Conservation (phyloP, 495 filamentous ascomycete species). For the Talaromyces trachyspermus region DNA sequence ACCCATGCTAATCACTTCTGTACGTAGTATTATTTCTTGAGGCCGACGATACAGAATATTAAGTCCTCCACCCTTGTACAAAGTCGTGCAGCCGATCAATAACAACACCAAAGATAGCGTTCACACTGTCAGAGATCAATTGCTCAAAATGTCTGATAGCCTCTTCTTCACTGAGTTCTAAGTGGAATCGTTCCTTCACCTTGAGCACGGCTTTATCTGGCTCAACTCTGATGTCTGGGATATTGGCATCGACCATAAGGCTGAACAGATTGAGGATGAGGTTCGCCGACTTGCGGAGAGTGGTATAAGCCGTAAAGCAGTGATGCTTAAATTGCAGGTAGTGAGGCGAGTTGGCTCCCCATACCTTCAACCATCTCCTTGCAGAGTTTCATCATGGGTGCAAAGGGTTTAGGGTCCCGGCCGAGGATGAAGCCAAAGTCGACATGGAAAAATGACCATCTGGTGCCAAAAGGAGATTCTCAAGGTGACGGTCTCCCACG, state of each 20-base stretch:
- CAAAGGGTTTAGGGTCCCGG: slow-evolving; percentile 94
- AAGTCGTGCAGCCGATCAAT: slow-evolving; percentile 94
- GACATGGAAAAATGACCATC: slow-evolving; percentile 95
- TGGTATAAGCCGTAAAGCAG: slow-evolving; percentile 91
- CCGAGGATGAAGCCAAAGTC: slow-evolving; percentile 98
- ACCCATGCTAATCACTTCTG: too few species aligned
- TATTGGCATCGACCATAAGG: slow-evolving; percentile 94
- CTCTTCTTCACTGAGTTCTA: slow-evolving; percentile 91
- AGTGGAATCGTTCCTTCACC: slow-evolving; percentile 86
- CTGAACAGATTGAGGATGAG: slow-evolving; percentile 95
- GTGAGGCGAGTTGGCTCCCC: slow-evolving; percentile 72
- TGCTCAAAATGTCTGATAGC: slow-evolving; percentile 79
- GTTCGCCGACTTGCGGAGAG: slow-evolving; percentile 79
- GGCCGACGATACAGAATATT: too few species aligned
- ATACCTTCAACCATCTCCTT: slow-evolving; percentile 99
- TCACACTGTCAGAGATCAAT: slow-evolving; percentile 82
- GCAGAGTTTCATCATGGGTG: slow-evolving; percentile 91
- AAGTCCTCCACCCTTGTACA: slow-evolving; percentile 83
- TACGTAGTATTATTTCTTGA: too few species aligned
- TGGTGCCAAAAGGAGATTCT: slow-evolving; percentile 88
- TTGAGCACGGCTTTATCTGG: slow-evolving; percentile 89
- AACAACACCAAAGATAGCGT: slow-evolving; percentile 80
- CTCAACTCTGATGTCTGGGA: slow-evolving; percentile 88
- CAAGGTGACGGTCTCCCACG: slow-evolving; percentile 91
- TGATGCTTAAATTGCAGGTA: slow-evolving; percentile 88